Base-by-base conservation (phyloP, 306 rosid genomes). In the Geum urbanum region DNA sequence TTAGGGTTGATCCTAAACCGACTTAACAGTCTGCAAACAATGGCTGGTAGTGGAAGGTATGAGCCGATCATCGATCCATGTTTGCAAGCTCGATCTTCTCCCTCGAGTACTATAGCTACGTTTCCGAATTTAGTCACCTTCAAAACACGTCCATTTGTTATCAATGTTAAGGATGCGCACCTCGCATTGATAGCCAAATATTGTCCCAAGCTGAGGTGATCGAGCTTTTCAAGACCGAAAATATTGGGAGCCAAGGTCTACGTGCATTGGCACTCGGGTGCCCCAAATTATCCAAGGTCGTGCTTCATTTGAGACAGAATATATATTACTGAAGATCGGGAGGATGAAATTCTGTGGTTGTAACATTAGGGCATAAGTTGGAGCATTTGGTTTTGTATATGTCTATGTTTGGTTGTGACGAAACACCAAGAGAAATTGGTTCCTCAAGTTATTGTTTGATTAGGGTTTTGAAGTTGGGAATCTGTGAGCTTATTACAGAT, bases 171-270 rank as follows among this genome's bases (percentile, higher is more conserved):
- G 37, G 3, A 32, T 32, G 37, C 37, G 37, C 37, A 75, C 74
- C 77, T 76, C 19, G 53, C 37, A 62, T 14, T 72, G 8, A 4
- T 80, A 19, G 74, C 75, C 55, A 67, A 68, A 40, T 46, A 3
- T 6, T 80, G 84, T 12, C 80, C 80, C 56, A 67, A 54, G 48
- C 43, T 76, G 14, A 76, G 74, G 64, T 22, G n/a, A 7, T 80
- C 45, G 62, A 61, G 37, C 46, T 75, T 76, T 46, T 45, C 16
- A 60, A 44, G 24, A 22, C 56, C 24, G 20, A 32, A 32, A 3
- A 32, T 2, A 3, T 47, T 47, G 6, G n/a, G 51, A 47, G 7
- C 57, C 76, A 64, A 10, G 80, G 80, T 39, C 48, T 62, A 8
- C 14, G 67, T 40, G 64, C 67, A 45, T 48, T 76, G 16, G 71